A percentile compares a stretch with the other conserved stretches of the same genome.
These are phyloP conservation scores for Termitomyces sp. DNA, from an alignment of 768 basidiomycete genomes.

Conservation along the genomic window DNA sequence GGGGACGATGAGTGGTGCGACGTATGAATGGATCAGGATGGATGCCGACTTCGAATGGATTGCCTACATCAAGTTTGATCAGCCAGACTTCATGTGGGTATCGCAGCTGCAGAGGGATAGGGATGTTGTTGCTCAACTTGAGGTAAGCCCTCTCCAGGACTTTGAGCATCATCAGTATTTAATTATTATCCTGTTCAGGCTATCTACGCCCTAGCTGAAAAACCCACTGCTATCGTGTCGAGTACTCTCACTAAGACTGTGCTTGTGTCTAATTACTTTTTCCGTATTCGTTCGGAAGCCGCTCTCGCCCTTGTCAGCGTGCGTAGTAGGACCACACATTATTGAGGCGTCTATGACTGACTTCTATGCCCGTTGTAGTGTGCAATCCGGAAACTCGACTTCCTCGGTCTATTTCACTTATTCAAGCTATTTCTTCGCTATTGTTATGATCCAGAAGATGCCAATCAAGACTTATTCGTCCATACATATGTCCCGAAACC, in stretches of 20 bases:
- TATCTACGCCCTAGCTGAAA: conserved; percentile 78
- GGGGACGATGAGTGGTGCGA: conserved; percentile 87
- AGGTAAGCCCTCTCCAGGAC: conserved; percentile 49
- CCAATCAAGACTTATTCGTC: conserved; percentile 75
- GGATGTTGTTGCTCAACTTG: conserved; percentile 95
- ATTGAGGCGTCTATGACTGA: background rate
- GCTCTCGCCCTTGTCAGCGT: conserved; percentile 80
- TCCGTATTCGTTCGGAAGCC: conserved; percentile 93
- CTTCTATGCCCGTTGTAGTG: conserved; percentile 45
- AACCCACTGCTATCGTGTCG: conserved; percentile 80
- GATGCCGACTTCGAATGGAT: conserved; percentile 99
- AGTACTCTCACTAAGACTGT: conserved; percentile 92
- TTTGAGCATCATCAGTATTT: background rate
- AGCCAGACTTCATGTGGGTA: conserved; percentile 99
- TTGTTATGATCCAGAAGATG: conserved; percentile 84
- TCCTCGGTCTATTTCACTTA: conserved; percentile 89
- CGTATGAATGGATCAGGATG: conserved; percentile 99
- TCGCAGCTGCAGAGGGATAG: conserved; percentile 92
- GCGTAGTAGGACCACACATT: conserved; percentile 19
- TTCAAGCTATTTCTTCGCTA: conserved; percentile 92
- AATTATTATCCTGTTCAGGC: conserved; percentile 48
- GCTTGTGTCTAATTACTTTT: conserved; percentile 93
- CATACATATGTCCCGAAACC: conserved; percentile 93
- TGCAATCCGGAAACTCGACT: conserved; percentile 76
- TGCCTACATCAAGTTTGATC: conserved; percentile 85